Percentiles rank a stretch among this genome's conserved stretches.
phyloP scores from a whole-genome alignment of 2,329 filamentous ascomycete genomes.

The Ilyonectria mors-panacis region DNA sequence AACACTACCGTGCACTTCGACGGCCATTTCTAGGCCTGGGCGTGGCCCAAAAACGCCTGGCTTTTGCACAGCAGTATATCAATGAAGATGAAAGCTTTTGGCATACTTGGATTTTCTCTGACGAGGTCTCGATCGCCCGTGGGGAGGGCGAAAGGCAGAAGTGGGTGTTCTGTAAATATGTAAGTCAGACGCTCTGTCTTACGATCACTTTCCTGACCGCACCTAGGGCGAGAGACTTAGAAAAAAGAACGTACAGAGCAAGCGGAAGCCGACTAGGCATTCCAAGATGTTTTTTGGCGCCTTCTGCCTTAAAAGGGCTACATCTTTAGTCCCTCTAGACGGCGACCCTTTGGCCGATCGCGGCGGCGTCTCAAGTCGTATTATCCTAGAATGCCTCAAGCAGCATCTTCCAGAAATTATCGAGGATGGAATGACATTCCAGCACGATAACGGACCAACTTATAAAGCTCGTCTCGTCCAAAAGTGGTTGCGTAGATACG shows the following conservation, averaged over 20 bases:
- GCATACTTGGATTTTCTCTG: background rate
- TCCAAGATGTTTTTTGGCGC: background rate
- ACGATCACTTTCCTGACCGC: background rate
- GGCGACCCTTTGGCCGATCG: background rate
- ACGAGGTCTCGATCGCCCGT: background rate
- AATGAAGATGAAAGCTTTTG: background rate
- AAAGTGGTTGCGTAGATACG: background rate
- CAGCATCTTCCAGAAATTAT: background rate
- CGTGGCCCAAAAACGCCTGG: background rate
- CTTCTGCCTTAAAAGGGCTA: background rate
- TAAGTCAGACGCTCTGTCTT: background rate
- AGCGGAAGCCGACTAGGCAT: background rate
- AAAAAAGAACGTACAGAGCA: background rate
- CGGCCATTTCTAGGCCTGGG: background rate
- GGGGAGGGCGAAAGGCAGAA: background rate
- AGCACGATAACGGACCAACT: too few relatives aligned
- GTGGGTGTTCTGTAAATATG: background rate
- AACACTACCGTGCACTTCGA: background rate
- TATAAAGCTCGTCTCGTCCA: background rate
- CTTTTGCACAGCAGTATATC: background rate
- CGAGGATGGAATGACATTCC: too few relatives aligned
- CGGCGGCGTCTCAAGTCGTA: background rate
- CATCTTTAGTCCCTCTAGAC: background rate
- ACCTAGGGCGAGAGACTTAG: background rate
- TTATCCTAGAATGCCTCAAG: background rate